These are phyloP conservation scores for Syzygium malaccense DNA, from an alignment of 441 rosid genomes.

Conservation along the genomic window DNA sequence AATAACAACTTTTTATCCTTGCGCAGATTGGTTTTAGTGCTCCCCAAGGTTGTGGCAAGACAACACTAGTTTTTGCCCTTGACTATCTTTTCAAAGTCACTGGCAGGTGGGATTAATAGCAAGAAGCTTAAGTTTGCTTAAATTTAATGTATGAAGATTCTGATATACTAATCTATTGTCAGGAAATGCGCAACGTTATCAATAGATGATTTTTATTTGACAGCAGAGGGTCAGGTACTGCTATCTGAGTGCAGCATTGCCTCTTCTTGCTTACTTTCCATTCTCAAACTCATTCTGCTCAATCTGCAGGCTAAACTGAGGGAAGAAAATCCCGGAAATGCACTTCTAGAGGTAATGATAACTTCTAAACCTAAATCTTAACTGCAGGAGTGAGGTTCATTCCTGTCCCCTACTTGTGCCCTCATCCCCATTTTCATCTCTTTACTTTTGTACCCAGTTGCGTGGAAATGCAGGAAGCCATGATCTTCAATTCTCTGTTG, in stretches of 20 bases:
- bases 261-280: not conserved
- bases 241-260: not conserved
- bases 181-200: constrained; percentile 87
- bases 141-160: not conserved
- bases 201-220: constrained; percentile 90
- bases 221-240: constrained; percentile 80
- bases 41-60: constrained; percentile 99
- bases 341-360: constrained; percentile 68
- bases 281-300: not conserved
- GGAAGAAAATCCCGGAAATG: constrained; percentile 66
- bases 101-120: constrained; percentile 42
- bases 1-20: not conserved
- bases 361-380: not conserved
- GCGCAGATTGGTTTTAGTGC: constrained; percentile 94
- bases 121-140: not conserved
- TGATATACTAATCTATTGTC: constrained; percentile 15
- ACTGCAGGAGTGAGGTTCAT: not conserved
- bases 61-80: constrained; percentile 94
- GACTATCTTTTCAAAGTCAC: constrained; percentile 69
- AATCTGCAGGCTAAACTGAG: constrained; percentile 63
- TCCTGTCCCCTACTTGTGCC: not conserved
- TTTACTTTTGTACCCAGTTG: constrained; percentile 30
- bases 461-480: constrained; percentile 99
- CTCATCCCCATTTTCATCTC: not conserved
- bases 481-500: constrained; percentile 78